Evolutionary conservation across 2,329 filamentous ascomycete genomes (phyloP).

Genomic region (Colletotrichum agaves): DNA sequence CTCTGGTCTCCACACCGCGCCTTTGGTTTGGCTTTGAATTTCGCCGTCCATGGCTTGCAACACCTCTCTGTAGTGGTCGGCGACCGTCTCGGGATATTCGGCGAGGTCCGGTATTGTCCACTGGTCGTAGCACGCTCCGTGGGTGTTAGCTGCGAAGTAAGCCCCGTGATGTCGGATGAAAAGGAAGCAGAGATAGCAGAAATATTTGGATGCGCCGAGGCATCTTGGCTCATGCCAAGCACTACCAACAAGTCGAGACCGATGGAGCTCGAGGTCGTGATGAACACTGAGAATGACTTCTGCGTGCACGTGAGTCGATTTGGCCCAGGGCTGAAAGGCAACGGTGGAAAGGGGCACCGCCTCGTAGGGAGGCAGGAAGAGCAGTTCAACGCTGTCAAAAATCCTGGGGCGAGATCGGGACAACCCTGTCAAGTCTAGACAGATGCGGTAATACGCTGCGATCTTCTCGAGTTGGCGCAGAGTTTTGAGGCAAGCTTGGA

Average conservation of each 20-base stretch:
- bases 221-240: constrained; percentile 31
- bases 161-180: constrained; percentile 37
- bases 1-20: constrained; percentile 32
- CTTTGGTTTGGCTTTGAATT: not conserved
- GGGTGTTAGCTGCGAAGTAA: constrained; percentile 36
- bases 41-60: constrained; percentile 32
- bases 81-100: constrained; percentile 30
- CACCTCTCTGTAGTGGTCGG: constrained; percentile 23
- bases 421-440: constrained; percentile 14
- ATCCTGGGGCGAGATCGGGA: constrained; percentile 17
- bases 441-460: constrained; percentile 37
- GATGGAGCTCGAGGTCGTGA: constrained; percentile 28
- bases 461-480: constrained; percentile 38
- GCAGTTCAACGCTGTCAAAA: constrained; percentile 22
- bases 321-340: constrained; percentile 37
- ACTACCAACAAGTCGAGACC: not conserved
- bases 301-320: constrained; percentile 37
- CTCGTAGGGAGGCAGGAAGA: constrained; percentile 35
- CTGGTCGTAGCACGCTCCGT: constrained; percentile 38
- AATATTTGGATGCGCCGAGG: constrained; percentile 37
- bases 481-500: constrained; percentile 38
- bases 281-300: constrained; percentile 35
- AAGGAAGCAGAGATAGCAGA: constrained; percentile 38
- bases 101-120: constrained; percentile 38
- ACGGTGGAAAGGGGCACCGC: constrained; percentile 30